Evolutionary conservation across 768 basidiomycete species (phyloP), one percentile per base, ranked within the genome.

Genomic region (Mycena capillaripes): DNA sequence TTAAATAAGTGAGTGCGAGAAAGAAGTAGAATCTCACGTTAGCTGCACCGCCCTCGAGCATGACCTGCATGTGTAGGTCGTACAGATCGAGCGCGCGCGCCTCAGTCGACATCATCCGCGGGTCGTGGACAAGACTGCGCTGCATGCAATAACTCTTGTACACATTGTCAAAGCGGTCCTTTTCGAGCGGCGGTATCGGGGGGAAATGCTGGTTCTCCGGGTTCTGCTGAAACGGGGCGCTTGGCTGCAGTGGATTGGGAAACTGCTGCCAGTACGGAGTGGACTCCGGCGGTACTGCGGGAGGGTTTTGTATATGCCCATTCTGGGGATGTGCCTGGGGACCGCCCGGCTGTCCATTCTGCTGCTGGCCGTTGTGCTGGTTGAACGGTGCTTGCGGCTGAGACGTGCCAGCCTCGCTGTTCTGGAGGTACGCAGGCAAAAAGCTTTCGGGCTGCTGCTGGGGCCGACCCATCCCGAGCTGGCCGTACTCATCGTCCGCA

Each of bases 41-140:
- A 19, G 66, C 42, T 50, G 77, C 73, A 38, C 92, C 92, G 62
- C 89, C 90, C 77, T 90, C 88, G 38, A 81, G 84, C 79, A 92
- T 86, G 32, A 94, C 92, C 58, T 86, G 79, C 58, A 80, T 79
- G 76, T 94, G 92, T 50, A 95, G 80, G 36, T 78, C 77, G 80
- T 90, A 85, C 36, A 94, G 78, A 77, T 93, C 90, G n/a, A 94
- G 87, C 48, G 72, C 78, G 40, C 89, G 86, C 64, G 84, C 85
- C 11, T 93, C 92, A 44, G 89, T 82, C 40, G 80, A 82, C 75
- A 90, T 69, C 44, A 88, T 67, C 3, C 83, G 83, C 50, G 78
- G 70, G 66, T 89, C 86, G 19, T 84, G 78, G 27, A 82, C 81
- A 55, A 87, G 75, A 8, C 79, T 78, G 65, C 86, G 84, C 59